Evolutionary conservation across 2,329 filamentous ascomycete genomes (phyloP), one percentile per base, ranked within the genome.

Genomic region (Coniochaeta ligniaria): DNA sequence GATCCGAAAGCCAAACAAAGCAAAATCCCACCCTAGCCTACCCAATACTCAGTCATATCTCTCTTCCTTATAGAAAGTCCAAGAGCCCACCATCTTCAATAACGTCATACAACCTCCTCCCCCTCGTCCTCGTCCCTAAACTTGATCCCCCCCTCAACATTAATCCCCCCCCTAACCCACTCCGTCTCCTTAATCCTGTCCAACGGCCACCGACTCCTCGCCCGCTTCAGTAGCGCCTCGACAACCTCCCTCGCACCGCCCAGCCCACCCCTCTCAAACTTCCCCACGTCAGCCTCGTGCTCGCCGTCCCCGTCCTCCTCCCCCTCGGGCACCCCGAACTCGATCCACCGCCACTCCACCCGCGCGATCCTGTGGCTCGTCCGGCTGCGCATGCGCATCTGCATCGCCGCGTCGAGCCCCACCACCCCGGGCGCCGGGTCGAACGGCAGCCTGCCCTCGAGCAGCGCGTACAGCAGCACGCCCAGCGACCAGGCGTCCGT

Each of bases 401-500:
- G 65, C 62, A 65, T 63, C 64, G 88, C 83, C 28, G 85, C 85
- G 67, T 92, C 91, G 31, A 38, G 31, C 31, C 54, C 54, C 56
- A 86, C 89, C 67, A 91, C 89, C 17, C 89, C 89, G 0, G 94
- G 93, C 6, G 90, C 84, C 0, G 92, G 91, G 71, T 99, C 95
- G 67, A 99, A 99, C 0, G 95, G 95, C 20, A 99, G 77, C 31
- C 94, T 84, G n/a, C 90, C 89, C 75, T 99, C 95, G 73, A 98
- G 88, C 3, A 98, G 83, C 1, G 95, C 92, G 71, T 98, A 99
- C 0, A 98, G 82, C 2, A 98, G 78, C 1, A 99, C 95, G 58
- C 95, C 95, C 1, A 98, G 81, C 0, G 94, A 96, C 95, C 95
- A 99, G 11, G 92, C 92, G 71, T 99, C 95, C 0, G 90, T 96